Percentiles rank a stretch among this genome's conserved stretches.
Conservation (phyloP, 805 yeast species). For the Yueomyces sp. region DNA sequence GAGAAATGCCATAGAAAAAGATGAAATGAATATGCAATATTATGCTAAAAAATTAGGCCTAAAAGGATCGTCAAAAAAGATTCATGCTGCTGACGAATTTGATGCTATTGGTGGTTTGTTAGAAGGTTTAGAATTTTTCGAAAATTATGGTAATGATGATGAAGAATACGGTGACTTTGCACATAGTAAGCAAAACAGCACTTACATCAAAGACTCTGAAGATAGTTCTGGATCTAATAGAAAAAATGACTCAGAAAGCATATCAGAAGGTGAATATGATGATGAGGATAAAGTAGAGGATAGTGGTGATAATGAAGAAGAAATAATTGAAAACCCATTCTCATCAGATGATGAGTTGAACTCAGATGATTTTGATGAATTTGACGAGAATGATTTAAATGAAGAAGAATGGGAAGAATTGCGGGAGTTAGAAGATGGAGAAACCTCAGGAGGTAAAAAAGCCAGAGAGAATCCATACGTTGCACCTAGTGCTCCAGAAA, state of each 20-base stretch:
- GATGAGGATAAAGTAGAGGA: slow-evolving; percentile 14
- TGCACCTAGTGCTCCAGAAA: slow-evolving; percentile 34
- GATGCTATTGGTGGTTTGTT: slow-evolving; percentile 74
- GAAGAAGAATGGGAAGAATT: slow-evolving; percentile 24
- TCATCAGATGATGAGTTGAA: slow-evolving; percentile 31
- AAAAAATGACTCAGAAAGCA: neutral
- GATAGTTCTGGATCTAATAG: slow-evolving; percentile 5
- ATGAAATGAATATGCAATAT: slow-evolving; percentile 67
- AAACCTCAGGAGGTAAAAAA: slow-evolving; percentile 11
- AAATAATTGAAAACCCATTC: slow-evolving; percentile 21
- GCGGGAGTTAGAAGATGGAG: slow-evolving; percentile 16
- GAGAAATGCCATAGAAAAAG: slow-evolving; percentile 36
- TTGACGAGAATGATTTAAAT: slow-evolving; percentile 26
- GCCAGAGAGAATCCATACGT: slow-evolving; percentile 62
- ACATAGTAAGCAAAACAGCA: slow-evolving; percentile 1
- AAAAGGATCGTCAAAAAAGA: slow-evolving; percentile 39
- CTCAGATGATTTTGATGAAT: slow-evolving; percentile 31
- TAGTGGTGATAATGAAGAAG: slow-evolving; percentile 13
- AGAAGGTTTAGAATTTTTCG: slow-evolving; percentile 45
- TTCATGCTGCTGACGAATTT: slow-evolving; percentile 39
- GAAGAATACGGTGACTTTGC: slow-evolving; percentile 22
- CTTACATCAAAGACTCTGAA: slow-evolving; percentile 10
- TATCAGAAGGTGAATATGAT: slow-evolving; percentile 12
- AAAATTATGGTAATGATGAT: slow-evolving; percentile 22
- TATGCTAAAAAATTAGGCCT: slow-evolving; percentile 75